These are phyloP conservation scores for Malus asiatica DNA, from an alignment of 306 rosid species.

Conservation along the genomic window DNA sequence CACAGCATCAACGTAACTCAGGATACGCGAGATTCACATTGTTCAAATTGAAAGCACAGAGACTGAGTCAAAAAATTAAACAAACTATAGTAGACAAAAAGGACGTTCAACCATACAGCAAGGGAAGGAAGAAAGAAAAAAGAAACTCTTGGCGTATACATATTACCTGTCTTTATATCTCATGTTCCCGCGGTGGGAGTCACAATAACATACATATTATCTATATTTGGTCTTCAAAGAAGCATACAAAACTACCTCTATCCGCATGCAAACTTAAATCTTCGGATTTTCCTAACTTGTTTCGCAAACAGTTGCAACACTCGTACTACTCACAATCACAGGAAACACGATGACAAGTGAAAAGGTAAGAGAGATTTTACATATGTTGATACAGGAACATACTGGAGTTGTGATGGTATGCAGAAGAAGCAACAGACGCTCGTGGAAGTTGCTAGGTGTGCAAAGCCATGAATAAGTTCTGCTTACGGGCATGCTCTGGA, in stretches of 20 bases:
- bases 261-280: constrained; percentile 20
- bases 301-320: constrained; percentile 35
- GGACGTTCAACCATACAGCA: neutral
- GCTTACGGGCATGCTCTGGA: constrained; percentile 95
- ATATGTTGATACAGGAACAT: neutral
- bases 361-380: neutral
- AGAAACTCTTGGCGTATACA: neutral
- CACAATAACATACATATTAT: constrained; percentile 34
- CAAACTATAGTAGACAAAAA: neutral
- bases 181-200: constrained; percentile 4
- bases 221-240: constrained; percentile 17
- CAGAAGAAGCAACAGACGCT: constrained; percentile 9
- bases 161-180: neutral
- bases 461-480: constrained; percentile 96
- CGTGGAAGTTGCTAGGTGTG: constrained; percentile 46
- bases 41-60: neutral
- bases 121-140: neutral
- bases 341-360: constrained; percentile 13
- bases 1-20: neutral
- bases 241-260: constrained; percentile 39
- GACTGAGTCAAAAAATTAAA: neutral
- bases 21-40: neutral
- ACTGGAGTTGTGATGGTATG: constrained; percentile 3
- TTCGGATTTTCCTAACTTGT: constrained; percentile 21
- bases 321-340: constrained; percentile 12